A percentile compares a stretch with the other conserved stretches of the same genome.
Evolutionary conservation across 768 basidiomycete genomes (phyloP).

Genomic region (Tricholoma hemisulphureum): DNA sequence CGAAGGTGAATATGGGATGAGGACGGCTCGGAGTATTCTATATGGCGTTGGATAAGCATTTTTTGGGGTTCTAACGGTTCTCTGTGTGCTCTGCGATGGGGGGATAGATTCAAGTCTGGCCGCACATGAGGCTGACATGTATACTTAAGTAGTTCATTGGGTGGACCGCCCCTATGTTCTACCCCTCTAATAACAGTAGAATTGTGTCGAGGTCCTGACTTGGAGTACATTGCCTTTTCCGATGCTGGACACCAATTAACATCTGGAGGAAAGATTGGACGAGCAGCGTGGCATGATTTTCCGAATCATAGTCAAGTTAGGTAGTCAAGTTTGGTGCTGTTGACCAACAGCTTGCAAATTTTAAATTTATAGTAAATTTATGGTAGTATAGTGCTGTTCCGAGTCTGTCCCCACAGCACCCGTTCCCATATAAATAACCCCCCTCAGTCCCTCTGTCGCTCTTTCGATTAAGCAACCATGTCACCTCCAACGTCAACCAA

Average conservation of each 20-base stretch:
- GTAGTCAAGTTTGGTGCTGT: constrained; percentile 7
- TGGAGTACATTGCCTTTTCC: too few relatives aligned
- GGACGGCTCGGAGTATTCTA: not conserved
- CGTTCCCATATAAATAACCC: constrained; percentile 7
- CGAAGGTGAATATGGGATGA: not conserved
- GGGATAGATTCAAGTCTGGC: not conserved
- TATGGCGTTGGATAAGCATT: not conserved
- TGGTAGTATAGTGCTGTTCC: constrained; percentile 9
- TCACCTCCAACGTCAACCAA: constrained; percentile 49
- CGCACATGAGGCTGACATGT: not conserved
- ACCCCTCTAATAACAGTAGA: too few relatives aligned
- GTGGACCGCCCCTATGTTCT: too few relatives aligned
- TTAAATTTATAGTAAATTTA: not conserved
- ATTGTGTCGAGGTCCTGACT: too few relatives aligned
- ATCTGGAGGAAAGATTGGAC: too few relatives aligned
- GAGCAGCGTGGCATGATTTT: too few relatives aligned
- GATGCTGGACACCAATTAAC: too few relatives aligned
- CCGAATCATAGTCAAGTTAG: too few relatives aligned
- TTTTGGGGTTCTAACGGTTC: not conserved
- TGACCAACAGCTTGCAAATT: constrained; percentile 9
- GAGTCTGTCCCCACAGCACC: constrained; percentile 16
- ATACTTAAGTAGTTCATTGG: too few relatives aligned
- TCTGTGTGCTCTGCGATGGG: not conserved
- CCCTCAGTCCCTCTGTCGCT: constrained; percentile 5
- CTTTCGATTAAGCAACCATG: constrained; percentile 24